These are phyloP conservation scores for Gonapodya prolifera DNA, from an alignment of 192 early-diverging fungal genomes.

Conservation along the genomic window DNA sequence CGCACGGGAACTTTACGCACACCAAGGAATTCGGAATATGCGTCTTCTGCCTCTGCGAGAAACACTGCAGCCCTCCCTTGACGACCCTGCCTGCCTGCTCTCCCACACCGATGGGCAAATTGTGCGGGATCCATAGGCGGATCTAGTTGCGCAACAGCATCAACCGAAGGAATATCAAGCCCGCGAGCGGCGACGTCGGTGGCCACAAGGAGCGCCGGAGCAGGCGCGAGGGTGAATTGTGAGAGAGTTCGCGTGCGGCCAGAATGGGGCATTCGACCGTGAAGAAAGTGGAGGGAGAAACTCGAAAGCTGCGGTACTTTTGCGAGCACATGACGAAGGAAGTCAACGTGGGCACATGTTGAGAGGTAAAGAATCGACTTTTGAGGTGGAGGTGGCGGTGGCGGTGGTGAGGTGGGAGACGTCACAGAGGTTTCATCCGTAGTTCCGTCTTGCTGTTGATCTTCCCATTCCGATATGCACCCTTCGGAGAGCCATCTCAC, in stretches of 20 bases:
- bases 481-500: constrained; percentile 42
- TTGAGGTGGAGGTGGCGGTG: too few species aligned
- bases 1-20: constrained; percentile 80
- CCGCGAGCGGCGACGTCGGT: constrained; percentile 95
- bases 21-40: constrained; percentile 76
- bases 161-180: constrained; percentile 90
- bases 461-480: too few species aligned
- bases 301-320: constrained; percentile 29
- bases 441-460: too few species aligned
- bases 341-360: constrained; percentile 92
- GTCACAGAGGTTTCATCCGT: too few species aligned
- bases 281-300: constrained; percentile 58
- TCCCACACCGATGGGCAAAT: constrained; percentile 90
- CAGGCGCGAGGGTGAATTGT: constrained; percentile 22
- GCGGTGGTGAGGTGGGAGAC: too few species aligned
- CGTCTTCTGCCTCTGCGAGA: constrained; percentile 65
- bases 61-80: constrained; percentile 78
- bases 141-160: constrained; percentile 87
- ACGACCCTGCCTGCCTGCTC: constrained; percentile 79
- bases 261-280: constrained; percentile 89
- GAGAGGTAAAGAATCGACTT: constrained; percentile 92
- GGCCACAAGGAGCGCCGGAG: constrained; percentile 69
- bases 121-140: constrained; percentile 92
- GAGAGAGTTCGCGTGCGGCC: constrained; percentile 36
- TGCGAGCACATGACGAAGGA: constrained; percentile 61